Evolutionary conservation across 345 rosid species (phyloP).

Genomic region (Salix viminalis): DNA sequence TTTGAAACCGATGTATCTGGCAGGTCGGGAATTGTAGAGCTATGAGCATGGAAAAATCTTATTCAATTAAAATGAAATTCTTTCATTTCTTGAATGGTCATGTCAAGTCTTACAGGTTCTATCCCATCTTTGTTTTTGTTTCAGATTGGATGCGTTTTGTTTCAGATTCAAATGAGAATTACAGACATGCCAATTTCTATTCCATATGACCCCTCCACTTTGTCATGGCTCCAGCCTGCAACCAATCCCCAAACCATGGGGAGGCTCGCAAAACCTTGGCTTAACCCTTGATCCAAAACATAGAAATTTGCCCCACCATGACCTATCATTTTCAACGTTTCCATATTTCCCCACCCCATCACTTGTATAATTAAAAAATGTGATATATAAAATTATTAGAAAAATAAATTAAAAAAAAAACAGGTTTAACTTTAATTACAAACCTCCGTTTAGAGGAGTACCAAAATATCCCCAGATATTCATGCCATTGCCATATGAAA

Average conservation of each 20-base stretch:
- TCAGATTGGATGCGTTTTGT: background rate
- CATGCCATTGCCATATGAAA: background rate
- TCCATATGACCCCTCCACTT: background rate
- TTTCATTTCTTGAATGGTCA: constrained; percentile 23
- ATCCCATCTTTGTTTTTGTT: background rate
- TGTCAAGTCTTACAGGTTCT: background rate
- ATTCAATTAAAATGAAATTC: constrained; percentile 39
- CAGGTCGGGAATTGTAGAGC: constrained; percentile 50
- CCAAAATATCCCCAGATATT: constrained; percentile 29
- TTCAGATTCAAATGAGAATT: background rate
- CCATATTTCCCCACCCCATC: constrained; percentile 21
- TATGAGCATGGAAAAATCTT: constrained; percentile 38
- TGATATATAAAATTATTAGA: too few relatives aligned
- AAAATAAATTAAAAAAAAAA: too few relatives aligned
- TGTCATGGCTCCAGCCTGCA: background rate
- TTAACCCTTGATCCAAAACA: constrained; percentile 6
- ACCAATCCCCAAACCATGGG: background rate
- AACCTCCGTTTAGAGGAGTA: too few relatives aligned
- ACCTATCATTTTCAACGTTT: constrained; percentile 16
- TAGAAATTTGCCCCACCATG: constrained; percentile 1
- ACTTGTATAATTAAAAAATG: too few relatives aligned
- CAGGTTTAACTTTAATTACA: too few relatives aligned
- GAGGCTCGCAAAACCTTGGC: background rate
- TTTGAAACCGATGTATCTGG: constrained; percentile 34
- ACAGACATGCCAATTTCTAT: background rate